A percentile compares a stretch with the other conserved stretches of the same genome.
Conservation (phyloP, 2,329 filamentous ascomycete species). For the Trichoderma koningii region DNA sequence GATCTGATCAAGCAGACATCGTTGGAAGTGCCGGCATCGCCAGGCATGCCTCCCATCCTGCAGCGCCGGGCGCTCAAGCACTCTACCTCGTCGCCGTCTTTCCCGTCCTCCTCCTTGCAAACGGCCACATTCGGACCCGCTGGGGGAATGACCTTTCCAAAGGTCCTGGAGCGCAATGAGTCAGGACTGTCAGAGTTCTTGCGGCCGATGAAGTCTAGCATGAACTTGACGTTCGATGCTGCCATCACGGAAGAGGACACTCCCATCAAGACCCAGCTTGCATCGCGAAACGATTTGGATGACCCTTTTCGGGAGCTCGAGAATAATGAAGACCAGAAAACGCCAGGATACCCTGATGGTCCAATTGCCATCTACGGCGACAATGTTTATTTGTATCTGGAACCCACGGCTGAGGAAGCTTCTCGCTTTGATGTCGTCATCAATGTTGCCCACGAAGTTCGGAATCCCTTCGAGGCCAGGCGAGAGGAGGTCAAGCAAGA, state of each 20-base stretch:
- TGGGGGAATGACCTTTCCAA: slow-evolving; percentile 66
- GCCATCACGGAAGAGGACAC: slow-evolving; percentile 59
- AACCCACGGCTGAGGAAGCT: slow-evolving; percentile 77
- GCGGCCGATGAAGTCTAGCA: slow-evolving; percentile 52
- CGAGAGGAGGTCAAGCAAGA: slow-evolving; percentile 37
- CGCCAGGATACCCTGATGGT: slow-evolving; percentile 78
- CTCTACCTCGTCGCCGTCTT: slow-evolving; percentile 67
- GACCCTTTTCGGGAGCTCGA: slow-evolving; percentile 67
- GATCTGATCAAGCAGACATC: slow-evolving; percentile 53
- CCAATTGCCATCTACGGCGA: slow-evolving; percentile 81
- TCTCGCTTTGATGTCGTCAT: slow-evolving; percentile 78
- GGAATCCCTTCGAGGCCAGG: slow-evolving; percentile 65
- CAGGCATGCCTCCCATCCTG: slow-evolving; percentile 59
- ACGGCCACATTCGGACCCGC: slow-evolving; percentile 61
- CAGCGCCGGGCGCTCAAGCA: slow-evolving; percentile 66
- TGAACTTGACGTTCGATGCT: slow-evolving; percentile 43
- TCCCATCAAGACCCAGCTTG: slow-evolving; percentile 62
- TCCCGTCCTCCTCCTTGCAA: slow-evolving; percentile 60
- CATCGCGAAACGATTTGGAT: slow-evolving; percentile 52
- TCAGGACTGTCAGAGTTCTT: slow-evolving; percentile 61
- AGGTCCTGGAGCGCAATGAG: slow-evolving; percentile 61
- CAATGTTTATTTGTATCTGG: slow-evolving; percentile 75
- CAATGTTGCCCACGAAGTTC: slow-evolving; percentile 81
- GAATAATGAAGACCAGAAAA: slow-evolving; percentile 77
- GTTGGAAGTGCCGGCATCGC: slow-evolving; percentile 58